Evolutionary conservation across 805 yeast species (phyloP), one percentile per base, ranked within the genome.

Genomic region (Kuraishia cidri): DNA sequence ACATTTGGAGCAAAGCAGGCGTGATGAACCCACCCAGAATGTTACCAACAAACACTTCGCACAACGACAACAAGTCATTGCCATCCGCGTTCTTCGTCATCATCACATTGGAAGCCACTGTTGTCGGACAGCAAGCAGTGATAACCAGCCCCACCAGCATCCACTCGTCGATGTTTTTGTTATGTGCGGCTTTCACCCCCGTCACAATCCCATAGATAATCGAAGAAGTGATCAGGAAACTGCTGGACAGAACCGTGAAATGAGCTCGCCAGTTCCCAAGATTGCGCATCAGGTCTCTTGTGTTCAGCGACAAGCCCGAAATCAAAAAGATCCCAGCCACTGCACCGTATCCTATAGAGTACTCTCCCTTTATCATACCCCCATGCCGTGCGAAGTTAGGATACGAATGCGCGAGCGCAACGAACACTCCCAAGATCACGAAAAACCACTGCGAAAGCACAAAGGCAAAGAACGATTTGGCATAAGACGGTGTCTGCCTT

Each of bases 1-100:
- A 86, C 76, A 86, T 60, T 49, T 86, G 95, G 3, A 78, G 69
- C 30, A 87, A 57, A 1, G 92, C 90, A 1, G 96, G 96, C 0
- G 95, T 82, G 14, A 87, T 65, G 46, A 87, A 87, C 0, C 92
- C 92, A 3, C 96, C 96, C 27, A 85, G 47, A 30, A 86, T 48
- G 48, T 87, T 87, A 2, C 95, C 95, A 22, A 86, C 67, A 37
- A 86, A 75, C 7, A 87, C 95, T 52, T 85, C 94, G 51, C 92
- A 79, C 5, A 85, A 60, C 13, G 94, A 79, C 33, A 86, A 57
- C 12, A 80, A 57, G 42, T 75, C 88, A 54, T 86, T 84, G 6
- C 95, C 96, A 42, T 79, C 76, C 1, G 96, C 95, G 37, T 71
- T 71, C 33, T 76, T 69, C 5, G 96, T 87, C 95, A 87, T 87